Evolutionary conservation across 2,329 filamentous ascomycete species (phyloP).

Genomic region (Mycosphaerella arachidis): DNA sequence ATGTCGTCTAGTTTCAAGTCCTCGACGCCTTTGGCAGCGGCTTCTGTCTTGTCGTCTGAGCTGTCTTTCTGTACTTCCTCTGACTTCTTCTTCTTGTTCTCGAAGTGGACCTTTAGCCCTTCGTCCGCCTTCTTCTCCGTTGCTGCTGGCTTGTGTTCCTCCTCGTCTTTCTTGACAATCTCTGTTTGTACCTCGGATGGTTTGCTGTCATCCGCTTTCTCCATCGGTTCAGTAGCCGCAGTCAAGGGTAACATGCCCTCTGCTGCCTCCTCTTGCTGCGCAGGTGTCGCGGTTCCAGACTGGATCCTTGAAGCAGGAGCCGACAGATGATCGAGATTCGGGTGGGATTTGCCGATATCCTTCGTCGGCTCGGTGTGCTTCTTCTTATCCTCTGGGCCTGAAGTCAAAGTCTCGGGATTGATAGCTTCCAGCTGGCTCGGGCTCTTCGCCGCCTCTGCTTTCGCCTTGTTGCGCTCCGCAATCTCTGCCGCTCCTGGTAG

Average conservation of each 20-base stretch:
- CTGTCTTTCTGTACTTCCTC: background rate
- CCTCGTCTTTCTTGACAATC: background rate
- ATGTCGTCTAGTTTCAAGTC: slow-evolving; percentile 14
- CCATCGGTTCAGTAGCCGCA: background rate
- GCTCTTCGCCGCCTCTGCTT: background rate
- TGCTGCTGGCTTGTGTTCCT: background rate
- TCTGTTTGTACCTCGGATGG: slow-evolving; percentile 2
- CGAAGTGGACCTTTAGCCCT: slow-evolving; percentile 12
- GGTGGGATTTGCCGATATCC: slow-evolving; percentile 8
- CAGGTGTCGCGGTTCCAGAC: slow-evolving; percentile 34
- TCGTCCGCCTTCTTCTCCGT: slow-evolving; percentile 13
- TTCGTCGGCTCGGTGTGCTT: slow-evolving; percentile 22
- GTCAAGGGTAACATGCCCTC: background rate
- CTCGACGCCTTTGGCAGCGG: slow-evolving; percentile 15
- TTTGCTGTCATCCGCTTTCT: slow-evolving; percentile 14
- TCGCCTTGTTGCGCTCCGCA: slow-evolving; percentile 17
- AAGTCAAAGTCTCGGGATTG: slow-evolving; percentile 25
- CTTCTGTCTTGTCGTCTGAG: background rate
- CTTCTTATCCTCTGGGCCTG: slow-evolving; percentile 26
- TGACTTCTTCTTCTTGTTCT: slow-evolving; percentile 24
- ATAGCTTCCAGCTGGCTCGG: slow-evolving; percentile 10
- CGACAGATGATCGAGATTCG: slow-evolving; percentile 21
- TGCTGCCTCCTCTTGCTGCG: slow-evolving; percentile 10
- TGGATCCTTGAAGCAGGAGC: slow-evolving; percentile 25
- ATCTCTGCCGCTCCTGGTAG: slow-evolving; percentile 33